Evolutionary conservation across 2,329 filamentous ascomycete species (phyloP).

Genomic region (Aspergillus uvarum): DNA sequence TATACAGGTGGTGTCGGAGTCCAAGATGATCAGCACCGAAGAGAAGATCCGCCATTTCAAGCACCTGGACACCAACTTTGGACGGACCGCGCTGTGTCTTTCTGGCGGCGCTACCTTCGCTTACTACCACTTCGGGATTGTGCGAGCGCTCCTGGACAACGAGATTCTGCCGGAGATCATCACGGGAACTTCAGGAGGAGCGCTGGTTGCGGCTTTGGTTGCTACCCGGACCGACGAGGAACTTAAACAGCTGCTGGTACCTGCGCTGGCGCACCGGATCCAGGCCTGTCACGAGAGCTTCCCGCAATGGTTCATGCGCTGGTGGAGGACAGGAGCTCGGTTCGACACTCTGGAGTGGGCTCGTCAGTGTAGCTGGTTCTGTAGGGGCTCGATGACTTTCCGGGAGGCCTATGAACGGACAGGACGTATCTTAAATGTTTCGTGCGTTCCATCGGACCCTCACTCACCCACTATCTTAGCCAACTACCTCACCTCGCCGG

Average conservation of each 20-base stretch:
- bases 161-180: constrained; percentile 87
- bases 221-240: constrained; percentile 91
- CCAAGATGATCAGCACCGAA: constrained; percentile 65
- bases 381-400: constrained; percentile 87
- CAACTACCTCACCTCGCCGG: constrained; percentile 91
- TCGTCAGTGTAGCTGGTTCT: constrained; percentile 81
- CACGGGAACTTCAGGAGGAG: constrained; percentile 92
- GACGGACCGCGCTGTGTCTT: constrained; percentile 86
- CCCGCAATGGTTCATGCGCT: constrained; percentile 73
- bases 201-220: constrained; percentile 80
- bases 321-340: constrained; percentile 88
- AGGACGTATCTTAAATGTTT: constrained; percentile 90
- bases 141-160: constrained; percentile 84
- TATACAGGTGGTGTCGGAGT: constrained; percentile 67
- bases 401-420: constrained; percentile 91
- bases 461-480: constrained; percentile 89
- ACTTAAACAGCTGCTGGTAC: constrained; percentile 78
- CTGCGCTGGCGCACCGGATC: constrained; percentile 80
- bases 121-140: constrained; percentile 94
- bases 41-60: constrained; percentile 83
- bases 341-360: constrained; percentile 97
- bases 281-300: constrained; percentile 80
- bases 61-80: constrained; percentile 84
- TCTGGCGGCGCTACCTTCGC: constrained; percentile 93
- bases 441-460: constrained; percentile 92